phyloP scores from a whole-genome alignment of 257 asterid genomes.

The Plantago ovata region DNA sequence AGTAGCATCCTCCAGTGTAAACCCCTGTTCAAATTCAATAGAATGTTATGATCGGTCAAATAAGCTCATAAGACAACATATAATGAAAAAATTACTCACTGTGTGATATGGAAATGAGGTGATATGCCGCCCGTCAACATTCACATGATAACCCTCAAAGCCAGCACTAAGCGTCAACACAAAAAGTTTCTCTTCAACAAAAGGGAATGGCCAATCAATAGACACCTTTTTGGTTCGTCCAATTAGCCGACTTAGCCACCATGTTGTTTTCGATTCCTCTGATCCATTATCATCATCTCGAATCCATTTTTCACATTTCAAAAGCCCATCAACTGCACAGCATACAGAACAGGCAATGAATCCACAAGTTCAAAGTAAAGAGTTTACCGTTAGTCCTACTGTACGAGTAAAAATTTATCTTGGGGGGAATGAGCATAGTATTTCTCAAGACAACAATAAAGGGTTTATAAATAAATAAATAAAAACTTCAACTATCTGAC shows the following conservation, averaged over 20 bases:
- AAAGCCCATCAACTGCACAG: constrained; percentile 70
- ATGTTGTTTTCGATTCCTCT: constrained; percentile 65
- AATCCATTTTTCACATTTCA: constrained; percentile 84
- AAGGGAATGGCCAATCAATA: constrained; percentile 89
- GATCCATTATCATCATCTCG: constrained; percentile 64
- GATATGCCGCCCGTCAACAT: constrained; percentile 86
- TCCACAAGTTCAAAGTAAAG: constrained; percentile 1
- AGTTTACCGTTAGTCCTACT: not conserved
- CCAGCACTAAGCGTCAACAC: constrained; percentile 97
- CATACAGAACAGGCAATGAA: constrained; percentile 13
- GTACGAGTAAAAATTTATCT: no score
- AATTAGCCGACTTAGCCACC: constrained; percentile 87
- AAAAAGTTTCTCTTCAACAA: constrained; percentile 69
- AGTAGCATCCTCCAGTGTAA: constrained; percentile 93
- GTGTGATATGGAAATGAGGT: constrained; percentile 93
- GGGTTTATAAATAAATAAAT: not conserved
- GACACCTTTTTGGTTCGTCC: constrained; percentile 68
- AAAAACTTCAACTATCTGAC: not conserved
- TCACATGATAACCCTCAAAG: constrained; percentile 87
- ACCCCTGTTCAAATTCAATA: constrained; percentile 51
- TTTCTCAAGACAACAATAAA: not conserved
- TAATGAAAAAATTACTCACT: constrained; percentile 39
- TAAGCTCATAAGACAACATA: constrained; percentile 11
- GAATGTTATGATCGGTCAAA: constrained; percentile 10
- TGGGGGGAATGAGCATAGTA: no score